Evolutionary conservation across 2,329 filamentous ascomycete genomes (phyloP).

Genomic region (Trichoderma cornu-damae): DNA sequence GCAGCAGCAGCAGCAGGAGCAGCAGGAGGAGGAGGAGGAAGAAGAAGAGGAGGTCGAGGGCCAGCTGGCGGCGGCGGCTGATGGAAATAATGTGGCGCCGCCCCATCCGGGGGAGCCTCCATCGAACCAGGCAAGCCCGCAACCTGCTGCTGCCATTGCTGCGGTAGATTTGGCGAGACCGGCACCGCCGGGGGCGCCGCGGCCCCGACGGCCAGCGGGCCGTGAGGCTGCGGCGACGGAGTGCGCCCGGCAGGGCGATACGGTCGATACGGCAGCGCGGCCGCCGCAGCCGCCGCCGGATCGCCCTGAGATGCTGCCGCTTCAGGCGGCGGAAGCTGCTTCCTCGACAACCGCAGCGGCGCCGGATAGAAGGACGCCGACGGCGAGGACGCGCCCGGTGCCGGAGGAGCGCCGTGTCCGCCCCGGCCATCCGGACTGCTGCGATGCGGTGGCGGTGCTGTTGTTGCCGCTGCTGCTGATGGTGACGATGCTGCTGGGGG

Average conservation of each 20-base stretch:
- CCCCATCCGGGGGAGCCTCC: background rate
- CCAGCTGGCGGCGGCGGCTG: background rate
- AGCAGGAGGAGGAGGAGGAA: background rate
- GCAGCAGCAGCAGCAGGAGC: background rate
- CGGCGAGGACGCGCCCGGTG: background rate
- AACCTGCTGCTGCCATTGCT: background rate
- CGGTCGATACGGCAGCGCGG: conserved; percentile 27
- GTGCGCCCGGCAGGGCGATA: conserved; percentile 21
- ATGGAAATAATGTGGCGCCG: conserved; percentile 26
- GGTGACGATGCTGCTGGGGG: background rate
- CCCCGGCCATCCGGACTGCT: background rate
- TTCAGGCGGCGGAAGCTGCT: conserved; percentile 20
- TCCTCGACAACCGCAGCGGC: conserved; percentile 27
- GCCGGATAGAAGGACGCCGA: conserved; percentile 24
- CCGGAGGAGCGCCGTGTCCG: background rate
- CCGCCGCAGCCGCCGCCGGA: background rate
- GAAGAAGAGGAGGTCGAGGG: background rate
- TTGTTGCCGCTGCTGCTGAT: too few species aligned
- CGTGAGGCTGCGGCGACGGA: background rate
- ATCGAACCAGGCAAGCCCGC: background rate
- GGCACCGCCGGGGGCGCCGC: background rate
- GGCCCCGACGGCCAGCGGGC: too few species aligned
- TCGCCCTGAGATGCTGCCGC: background rate
- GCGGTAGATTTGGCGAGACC: background rate
- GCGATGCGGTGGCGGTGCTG: background rate